Evolutionary conservation across 2,329 filamentous ascomycete genomes (phyloP).

Genomic region (Colletotrichum godetiae): DNA sequence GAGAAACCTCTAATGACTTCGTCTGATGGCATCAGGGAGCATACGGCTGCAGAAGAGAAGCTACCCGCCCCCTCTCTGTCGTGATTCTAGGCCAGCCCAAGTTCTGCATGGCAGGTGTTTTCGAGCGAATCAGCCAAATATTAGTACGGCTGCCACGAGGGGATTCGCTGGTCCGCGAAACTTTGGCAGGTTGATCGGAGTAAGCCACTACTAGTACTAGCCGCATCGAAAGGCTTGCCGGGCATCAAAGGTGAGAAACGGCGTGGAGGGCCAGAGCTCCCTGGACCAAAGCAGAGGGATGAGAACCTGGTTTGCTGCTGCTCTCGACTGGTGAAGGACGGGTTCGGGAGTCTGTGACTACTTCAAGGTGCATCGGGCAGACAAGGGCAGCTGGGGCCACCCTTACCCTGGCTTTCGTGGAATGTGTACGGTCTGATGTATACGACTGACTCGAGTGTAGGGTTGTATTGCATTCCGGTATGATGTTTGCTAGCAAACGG

Average conservation of each 20-base stretch:
- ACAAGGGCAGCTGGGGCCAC: background rate
- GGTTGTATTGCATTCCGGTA: background rate
- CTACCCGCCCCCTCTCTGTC: background rate
- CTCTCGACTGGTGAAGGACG: background rate
- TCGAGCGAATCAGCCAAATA: background rate
- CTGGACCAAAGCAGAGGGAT: background rate
- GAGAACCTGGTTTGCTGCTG: background rate
- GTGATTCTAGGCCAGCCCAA: background rate
- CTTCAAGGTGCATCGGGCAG: background rate
- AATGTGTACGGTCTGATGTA: background rate
- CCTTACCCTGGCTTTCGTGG: background rate
- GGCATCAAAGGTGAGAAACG: background rate
- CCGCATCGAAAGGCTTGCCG: no score
- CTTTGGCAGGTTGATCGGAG: background rate
- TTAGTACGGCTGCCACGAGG: background rate
- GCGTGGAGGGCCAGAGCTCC: background rate
- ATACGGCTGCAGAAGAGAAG: background rate
- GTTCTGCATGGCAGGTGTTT: background rate
- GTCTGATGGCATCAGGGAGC: background rate
- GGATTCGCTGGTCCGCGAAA: background rate
- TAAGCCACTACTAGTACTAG: background rate
- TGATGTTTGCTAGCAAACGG: background rate
- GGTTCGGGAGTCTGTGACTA: background rate
- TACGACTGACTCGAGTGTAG: conserved; percentile 16
- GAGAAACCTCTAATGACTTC: background rate